A percentile compares a stretch with the other conserved stretches of the same genome.
Evolutionary conservation across 495 filamentous ascomycete genomes (phyloP).

Genomic region (Pyrenula aspistea): DNA sequence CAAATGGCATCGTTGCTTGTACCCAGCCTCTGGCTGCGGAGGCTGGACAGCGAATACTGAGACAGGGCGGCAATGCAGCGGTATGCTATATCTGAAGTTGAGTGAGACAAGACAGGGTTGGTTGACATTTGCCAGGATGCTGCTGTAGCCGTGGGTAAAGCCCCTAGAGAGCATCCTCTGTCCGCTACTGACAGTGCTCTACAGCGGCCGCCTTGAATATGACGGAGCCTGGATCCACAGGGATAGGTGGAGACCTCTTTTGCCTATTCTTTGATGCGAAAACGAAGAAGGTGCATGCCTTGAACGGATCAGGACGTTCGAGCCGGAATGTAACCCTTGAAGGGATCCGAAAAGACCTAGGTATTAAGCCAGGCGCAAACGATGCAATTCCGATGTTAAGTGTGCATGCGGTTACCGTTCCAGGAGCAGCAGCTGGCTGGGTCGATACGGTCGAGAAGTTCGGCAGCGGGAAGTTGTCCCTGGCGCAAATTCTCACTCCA

Average conservation of each 20-base stretch:
- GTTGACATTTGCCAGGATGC: conserved; percentile 55
- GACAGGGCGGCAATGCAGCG: conserved; percentile 84
- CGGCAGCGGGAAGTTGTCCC: conserved; percentile 70
- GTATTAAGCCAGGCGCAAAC: conserved; percentile 43
- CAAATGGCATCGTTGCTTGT: conserved; percentile 82
- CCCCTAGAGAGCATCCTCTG: conserved; percentile 4
- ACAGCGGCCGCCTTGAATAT: conserved; percentile 77
- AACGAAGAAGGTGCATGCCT: conserved; percentile 64
- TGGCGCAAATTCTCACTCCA: conserved; percentile 70
- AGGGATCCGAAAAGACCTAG: conserved; percentile 54
- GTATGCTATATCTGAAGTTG: conserved; percentile 26
- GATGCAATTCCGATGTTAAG: conserved; percentile 64
- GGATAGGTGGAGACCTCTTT: conserved; percentile 98
- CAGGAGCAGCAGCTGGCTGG: conserved; percentile 91
- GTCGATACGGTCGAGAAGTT: conserved; percentile 83
- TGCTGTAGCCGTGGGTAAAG: conserved; percentile 68
- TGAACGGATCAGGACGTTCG: conserved; percentile 87
- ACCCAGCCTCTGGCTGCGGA: conserved; percentile 85
- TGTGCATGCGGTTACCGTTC: conserved; percentile 72
- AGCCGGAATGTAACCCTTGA: conserved; percentile 58
- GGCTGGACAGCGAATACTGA: conserved; percentile 73
- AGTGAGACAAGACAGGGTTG: neutral
- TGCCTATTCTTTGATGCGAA: conserved; percentile 84
- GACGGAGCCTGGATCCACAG: conserved; percentile 85
- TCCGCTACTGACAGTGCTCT: neutral